Base-by-base conservation (phyloP, 2,329 filamentous ascomycete species). In the Venturia effusa region DNA sequence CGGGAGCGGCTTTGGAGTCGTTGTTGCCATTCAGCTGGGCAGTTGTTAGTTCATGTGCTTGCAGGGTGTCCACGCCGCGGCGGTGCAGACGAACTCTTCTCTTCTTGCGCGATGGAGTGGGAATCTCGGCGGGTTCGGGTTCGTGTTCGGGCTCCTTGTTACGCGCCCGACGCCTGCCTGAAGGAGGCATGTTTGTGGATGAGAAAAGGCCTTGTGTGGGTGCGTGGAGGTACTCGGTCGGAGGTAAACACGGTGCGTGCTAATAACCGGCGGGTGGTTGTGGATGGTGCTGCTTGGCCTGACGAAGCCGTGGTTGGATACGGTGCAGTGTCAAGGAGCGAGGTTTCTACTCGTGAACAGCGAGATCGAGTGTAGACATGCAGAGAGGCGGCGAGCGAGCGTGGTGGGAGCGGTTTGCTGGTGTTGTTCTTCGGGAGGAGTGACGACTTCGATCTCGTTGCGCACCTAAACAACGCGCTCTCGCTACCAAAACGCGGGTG, bases 101-200 rank as follows among this genome's bases (percentile, higher is more conserved):
- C 41, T 41, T 48, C 59, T 64, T 64, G 22, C 63, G 27, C 19
- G 63, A 64, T n/a, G 63, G 63, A 17, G 63, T 64, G 24, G 40
- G 45, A 41, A 43, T 54, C 22, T 64, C 63, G 17, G 63, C 24
- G 17, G 59, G 37, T 19, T 62, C 63, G 3, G 22, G n/a, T 41
- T 64, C 63, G 13, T 64, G 63, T 13, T 63, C 40, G 3, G 60
- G 40, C 27, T 64, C 63, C 59, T 62, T 64, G 4, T 37, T 57
- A 19, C 55, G 51, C 39, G 61, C 43, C 24, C 55, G 51, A 27
- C 62, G 62, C 11, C 62, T 32, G n/a, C 55, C 62, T 40, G 62
- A 43, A 13, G 62, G 62, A 3, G 62, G 62, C 62, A 64, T 64
- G 15, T 22, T 62, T 32, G 39, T 11, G 30, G 13, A 34, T 27